Base-by-base conservation (phyloP, 179 eudicot species). In the Carnegiea gigantea region DNA sequence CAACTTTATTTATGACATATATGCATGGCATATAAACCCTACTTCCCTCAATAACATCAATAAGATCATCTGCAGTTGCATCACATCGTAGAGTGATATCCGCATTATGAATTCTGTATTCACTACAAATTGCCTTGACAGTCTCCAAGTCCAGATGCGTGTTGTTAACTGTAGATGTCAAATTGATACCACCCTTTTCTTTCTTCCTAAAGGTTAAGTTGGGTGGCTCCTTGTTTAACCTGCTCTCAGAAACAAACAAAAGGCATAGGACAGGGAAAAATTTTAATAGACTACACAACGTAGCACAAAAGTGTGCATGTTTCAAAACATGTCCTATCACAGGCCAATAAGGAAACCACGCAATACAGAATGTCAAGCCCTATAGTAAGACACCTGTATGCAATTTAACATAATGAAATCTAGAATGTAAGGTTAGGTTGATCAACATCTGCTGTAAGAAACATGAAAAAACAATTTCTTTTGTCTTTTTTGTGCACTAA, bases 21-120 rank as follows among this genome's bases (percentile, higher is more conserved):
- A 97, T 89, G 92, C 99, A 95, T 53, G 99, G 98, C 78, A 90
- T 93, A 81, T 97, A 95, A 64, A 97, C 90, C 88, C 98, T 89
- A 82, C 99, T 97, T 40, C 99, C 98, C 85, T 97, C 99, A 59
- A 97, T 97, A 75, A 97, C 95, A 80, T 97, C 99, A 82, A 97
- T 95, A 78, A 97, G 98, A 88, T 97, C 99, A 90, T 97, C 98
- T 38, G 98, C 99, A 54, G 99, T 95, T 70, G 99, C 99, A 85
- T 97, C 99, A 85, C 79, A 92, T 74, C 98, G 85, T 80, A 97
- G 95, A 82, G 87, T 88, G 78, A 95, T 82, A 89, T 97, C 99
- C 85, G 99, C 99, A 88, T 97, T 97, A 83, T 97, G 99, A 79
- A 95, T 95, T 81, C 91, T 91, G 86, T 97, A 95, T 89, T 97